Evolutionary conservation across 371 early-diverging fungal species (phyloP), one percentile per base, ranked within the genome.

Genomic region (Mucor indicus): DNA sequence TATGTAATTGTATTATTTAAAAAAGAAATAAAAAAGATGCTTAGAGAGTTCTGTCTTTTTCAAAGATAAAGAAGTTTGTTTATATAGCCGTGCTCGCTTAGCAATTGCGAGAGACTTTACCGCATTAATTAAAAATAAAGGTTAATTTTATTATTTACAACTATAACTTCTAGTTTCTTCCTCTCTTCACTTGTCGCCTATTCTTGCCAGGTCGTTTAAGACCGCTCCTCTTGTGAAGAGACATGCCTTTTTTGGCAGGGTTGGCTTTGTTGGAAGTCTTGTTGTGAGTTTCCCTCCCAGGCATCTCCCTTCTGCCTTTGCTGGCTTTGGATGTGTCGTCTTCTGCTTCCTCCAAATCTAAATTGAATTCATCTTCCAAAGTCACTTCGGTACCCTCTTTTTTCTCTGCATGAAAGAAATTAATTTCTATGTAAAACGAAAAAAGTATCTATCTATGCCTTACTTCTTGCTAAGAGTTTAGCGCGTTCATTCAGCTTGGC

Each of bases 121-220:
- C n/a, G n/a, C n/a, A n/a, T n/a, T n/a, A n/a, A n/a, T n/a, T n/a
- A n/a, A n/a, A n/a, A n/a, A n/a, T n/a, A n/a, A n/a, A n/a, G n/a
- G n/a, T n/a, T n/a, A n/a, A n/a, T n/a, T n/a, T n/a, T n/a, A n/a
- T n/a, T n/a, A n/a, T n/a, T n/a, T n/a, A n/a, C n/a, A n/a, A n/a
- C n/a, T n/a, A n/a, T n/a, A n/a, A n/a, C n/a, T n/a, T n/a, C n/a
- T n/a, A n/a, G n/a, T n/a, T n/a, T 42, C 54, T 47, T 10, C 41
- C 44, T 37, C 53, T 53, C 47, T 50, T 39, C 16, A 44, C 39
- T 50, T 50, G 51, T 42, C 71, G 64, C 48, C 55, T 60, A 38
- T 67, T 50, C 27, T 70, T 70, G 44, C 71, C 71, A 4, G 67
- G 71, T 36, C 71, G 55, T 27, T 59, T 53, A 8, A 55, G 15